These are phyloP conservation scores for Neonectria coccinea DNA, from an alignment of 2,329 filamentous ascomycete species.

Conservation along the genomic window DNA sequence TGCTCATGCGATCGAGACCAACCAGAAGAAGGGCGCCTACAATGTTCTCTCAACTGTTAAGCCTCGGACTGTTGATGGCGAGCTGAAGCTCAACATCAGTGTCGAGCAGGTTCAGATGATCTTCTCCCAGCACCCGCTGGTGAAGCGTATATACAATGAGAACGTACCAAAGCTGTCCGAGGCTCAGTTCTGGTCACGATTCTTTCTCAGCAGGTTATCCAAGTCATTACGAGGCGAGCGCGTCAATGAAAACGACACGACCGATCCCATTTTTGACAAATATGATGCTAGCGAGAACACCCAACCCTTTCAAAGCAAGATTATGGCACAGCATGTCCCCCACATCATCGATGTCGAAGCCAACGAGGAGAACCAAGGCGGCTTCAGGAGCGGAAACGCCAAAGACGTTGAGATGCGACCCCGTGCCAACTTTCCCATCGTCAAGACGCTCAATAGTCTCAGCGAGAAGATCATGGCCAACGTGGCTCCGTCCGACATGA, in stretches of 20 bases:
- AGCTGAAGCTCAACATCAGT: conserved; percentile 84
- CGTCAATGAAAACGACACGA: conserved; percentile 79
- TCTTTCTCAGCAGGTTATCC: conserved; percentile 90
- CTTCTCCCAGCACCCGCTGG: conserved; percentile 90
- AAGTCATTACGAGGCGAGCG: conserved; percentile 94
- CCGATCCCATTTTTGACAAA: conserved; percentile 84
- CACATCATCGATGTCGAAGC: conserved; percentile 92
- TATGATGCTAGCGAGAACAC: conserved; percentile 82
- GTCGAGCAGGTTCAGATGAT: conserved; percentile 94
- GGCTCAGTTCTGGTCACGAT: conserved; percentile 89
- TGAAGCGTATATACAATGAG: conserved; percentile 92
- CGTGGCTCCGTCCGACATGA: conserved; percentile 81
- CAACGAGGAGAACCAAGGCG: conserved; percentile 95
- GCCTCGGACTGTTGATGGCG: conserved; percentile 63
- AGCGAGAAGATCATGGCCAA: conserved; percentile 95
- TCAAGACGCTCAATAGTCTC: conserved; percentile 87
- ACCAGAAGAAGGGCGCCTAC: conserved; percentile 88
- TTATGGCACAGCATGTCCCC: conserved; percentile 76
- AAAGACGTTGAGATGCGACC: conserved; percentile 93
- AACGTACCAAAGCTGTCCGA: conserved; percentile 86
- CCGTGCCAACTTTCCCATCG: conserved; percentile 83
- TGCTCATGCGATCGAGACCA: conserved; percentile 88
- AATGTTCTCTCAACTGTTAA: conserved; percentile 94
- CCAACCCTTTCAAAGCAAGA: conserved; percentile 62
- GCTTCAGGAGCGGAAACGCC: conserved; percentile 82